Evolutionary conservation across 1,284 basidiomycete species (phyloP).

Genomic region (Ustilago sp.): DNA sequence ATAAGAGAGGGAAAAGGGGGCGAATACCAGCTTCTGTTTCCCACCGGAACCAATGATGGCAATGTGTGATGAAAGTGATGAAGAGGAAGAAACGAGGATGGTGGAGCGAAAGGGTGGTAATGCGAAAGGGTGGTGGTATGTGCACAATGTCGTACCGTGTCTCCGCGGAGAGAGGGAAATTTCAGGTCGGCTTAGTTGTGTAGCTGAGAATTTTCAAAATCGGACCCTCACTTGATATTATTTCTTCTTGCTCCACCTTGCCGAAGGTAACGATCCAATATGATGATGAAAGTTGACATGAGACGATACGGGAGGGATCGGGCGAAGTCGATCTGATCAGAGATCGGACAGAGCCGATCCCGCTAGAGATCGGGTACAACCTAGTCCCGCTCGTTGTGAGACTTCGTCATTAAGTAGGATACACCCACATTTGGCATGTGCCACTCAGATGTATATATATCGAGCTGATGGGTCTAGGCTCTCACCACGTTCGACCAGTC

Average conservation of each 20-base stretch:
- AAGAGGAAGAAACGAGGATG: neutral
- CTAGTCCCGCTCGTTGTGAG: too few relatives aligned
- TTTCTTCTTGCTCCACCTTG: neutral
- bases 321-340: too few relatives aligned
- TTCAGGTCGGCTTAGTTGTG: neutral
- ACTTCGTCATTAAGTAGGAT: too few relatives aligned
- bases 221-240: constrained; percentile 1
- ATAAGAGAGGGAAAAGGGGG: neutral
- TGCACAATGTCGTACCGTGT: neutral
- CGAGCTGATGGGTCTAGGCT: too few relatives aligned
- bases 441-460: too few relatives aligned
- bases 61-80: neutral
- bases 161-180: constrained; percentile 6
- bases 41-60: neutral
- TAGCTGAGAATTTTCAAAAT: constrained; percentile 8
- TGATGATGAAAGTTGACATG: too few relatives aligned
- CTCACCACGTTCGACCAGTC: neutral
- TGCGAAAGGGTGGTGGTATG: constrained; percentile 4
- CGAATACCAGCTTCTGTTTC: neutral
- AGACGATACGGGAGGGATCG: too few relatives aligned
- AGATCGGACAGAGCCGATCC: too few relatives aligned
- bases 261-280: too few relatives aligned
- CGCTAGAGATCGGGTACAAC: too few relatives aligned
- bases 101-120: neutral
- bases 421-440: too few relatives aligned